Evolutionary conservation across 768 basidiomycete species (phyloP), one percentile per base, ranked within the genome.

Genomic region (Russula earlei): DNA sequence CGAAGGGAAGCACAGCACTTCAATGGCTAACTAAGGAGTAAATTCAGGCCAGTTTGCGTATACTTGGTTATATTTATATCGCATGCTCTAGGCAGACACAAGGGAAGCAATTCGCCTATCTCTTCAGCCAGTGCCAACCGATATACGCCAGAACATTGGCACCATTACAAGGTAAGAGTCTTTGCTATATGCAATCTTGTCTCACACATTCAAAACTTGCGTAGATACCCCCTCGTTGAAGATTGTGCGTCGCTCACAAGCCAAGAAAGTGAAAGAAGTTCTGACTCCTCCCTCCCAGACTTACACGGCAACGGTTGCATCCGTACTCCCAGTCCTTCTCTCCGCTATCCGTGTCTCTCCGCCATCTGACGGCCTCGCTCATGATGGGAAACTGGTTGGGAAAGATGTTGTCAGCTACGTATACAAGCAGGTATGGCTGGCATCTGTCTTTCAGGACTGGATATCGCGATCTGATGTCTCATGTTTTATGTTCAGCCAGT

Each of bases 101-200:
- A 57, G 91, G 91, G 8, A 91, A 91, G 62, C 72, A 73, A 19
- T 86, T 87, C 66, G 85, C 90, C 0, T 96, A 87, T 70, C 69
- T 97, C 15, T 97, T 93, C 73, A 91, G 89, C 57, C 94, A 96
- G 64, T 90, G 87, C 64, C 92, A 96, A 62, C 90, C 94, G 3
- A 95, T 93, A 62, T 85, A 94, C 65, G 87, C 87, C 2, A 81
- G 93, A 27, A 77, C 84, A 3, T 69, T 95, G 40, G 77, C 80
- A 0, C 93, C 92, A 2, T 65, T 91, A 55, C 91, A 94, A 78
- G 86, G 86, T 81, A 40, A 43, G 60, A 56, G 17, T n/a, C n/a
- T 10, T 8, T 9, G 25, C 38, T 36, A 12, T 11, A 24, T 17
- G 34, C 29, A 8, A 17, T 41, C 17, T 11, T 17, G 20, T 25